Percentiles rank a stretch among this genome's conserved stretches.
Conservation (phyloP, 2,329 filamentous ascomycete genomes). For the Orbilia ellipsospora region DNA sequence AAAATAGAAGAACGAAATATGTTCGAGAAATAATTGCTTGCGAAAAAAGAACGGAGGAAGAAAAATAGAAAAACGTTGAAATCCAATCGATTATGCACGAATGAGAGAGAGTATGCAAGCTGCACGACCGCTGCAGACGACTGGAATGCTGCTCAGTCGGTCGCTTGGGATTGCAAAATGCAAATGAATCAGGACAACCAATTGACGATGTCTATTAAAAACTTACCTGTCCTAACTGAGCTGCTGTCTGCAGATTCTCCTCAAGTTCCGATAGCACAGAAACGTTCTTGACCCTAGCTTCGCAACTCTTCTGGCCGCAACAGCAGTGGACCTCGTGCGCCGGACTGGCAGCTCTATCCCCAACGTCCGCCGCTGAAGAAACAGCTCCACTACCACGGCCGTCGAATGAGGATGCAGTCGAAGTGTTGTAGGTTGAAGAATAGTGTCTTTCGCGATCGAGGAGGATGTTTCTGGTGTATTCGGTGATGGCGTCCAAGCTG, state of each 20-base stretch:
- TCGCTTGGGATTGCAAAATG: background rate
- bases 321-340: slow-evolving; percentile 51
- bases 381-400: slow-evolving; percentile 33
- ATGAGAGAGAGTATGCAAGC: slow-evolving; percentile 8
- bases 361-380: slow-evolving; percentile 32
- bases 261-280: slow-evolving; percentile 47
- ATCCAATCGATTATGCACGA: background rate
- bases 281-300: slow-evolving; percentile 45
- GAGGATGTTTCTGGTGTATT: slow-evolving; percentile 45
- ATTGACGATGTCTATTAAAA: background rate
- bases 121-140: slow-evolving; percentile 14
- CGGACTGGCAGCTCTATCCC: slow-evolving; percentile 39
- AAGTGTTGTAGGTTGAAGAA: slow-evolving; percentile 29
- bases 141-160: slow-evolving; percentile 31
- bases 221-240: slow-evolving; percentile 53
- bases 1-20: slow-evolving; percentile 11
- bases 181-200: background rate
- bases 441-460: slow-evolving; percentile 41
- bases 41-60: background rate
- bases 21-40: slow-evolving; percentile 8
- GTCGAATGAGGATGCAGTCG: slow-evolving; percentile 42
- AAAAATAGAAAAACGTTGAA: background rate
- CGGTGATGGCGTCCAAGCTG: slow-evolving; percentile 49
- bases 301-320: slow-evolving; percentile 47
- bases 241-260: slow-evolving; percentile 53